Conservation (phyloP, 805 yeast genomes). For the Lachancea sp. region DNA sequence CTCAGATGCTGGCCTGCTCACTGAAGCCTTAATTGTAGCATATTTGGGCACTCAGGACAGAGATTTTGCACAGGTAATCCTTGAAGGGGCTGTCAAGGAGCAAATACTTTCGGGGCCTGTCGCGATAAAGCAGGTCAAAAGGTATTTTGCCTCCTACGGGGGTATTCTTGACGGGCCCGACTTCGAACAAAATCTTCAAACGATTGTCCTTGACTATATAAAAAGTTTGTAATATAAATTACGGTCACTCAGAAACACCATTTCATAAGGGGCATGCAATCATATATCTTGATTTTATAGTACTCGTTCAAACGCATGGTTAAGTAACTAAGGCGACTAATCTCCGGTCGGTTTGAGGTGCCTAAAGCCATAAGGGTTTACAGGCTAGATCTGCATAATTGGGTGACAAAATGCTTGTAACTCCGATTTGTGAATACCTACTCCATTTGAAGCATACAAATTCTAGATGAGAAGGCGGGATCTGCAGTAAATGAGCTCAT, state of each 20-base stretch:
- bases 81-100: slow-evolving; percentile 42
- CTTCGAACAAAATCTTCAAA: slow-evolving; percentile 20
- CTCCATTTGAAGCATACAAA: no score
- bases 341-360: no score
- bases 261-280: no score
- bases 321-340: no score
- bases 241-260: not conserved
- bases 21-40: slow-evolving; percentile 43
- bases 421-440: no score
- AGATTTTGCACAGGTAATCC: slow-evolving; percentile 46
- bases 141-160: slow-evolving; percentile 43
- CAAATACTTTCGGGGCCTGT: slow-evolving; percentile 35
- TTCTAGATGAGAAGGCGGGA: no score
- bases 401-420: no score
- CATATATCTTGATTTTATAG: no score
- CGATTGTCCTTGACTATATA: slow-evolving; percentile 6
- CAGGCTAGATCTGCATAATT: no score
- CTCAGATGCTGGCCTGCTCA: slow-evolving; percentile 40
- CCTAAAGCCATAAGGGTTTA: no score
- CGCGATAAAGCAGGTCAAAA: slow-evolving; percentile 39
- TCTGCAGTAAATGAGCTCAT: no score
- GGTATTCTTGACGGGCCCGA: slow-evolving; percentile 41
- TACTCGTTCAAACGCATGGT: no score
- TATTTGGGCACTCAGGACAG: slow-evolving; percentile 42
- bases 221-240: not conserved